Base-by-base conservation (phyloP, 2,329 filamentous ascomycete genomes). In the Ophiocordyceps robertsii region DNA sequence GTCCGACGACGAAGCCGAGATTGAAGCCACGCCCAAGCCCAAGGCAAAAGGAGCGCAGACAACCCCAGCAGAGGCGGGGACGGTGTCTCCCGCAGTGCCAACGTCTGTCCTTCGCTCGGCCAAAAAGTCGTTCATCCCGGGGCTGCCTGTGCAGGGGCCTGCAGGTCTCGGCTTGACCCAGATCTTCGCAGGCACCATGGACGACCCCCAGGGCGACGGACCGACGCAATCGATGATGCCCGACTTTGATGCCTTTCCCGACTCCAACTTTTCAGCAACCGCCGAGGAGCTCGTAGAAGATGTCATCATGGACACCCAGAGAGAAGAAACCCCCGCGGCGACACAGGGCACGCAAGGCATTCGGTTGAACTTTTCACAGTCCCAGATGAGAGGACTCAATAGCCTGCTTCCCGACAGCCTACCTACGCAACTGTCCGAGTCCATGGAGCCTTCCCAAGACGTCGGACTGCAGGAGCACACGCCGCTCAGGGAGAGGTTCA, bases 151-250 rank as follows among this genome's bases (percentile, higher is more conserved):
- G 4, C 61, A 69, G 19, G 73, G 70, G 0, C 69, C 76, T 19
- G 77, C 76, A 31, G 78, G 77, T 3, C 64, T 94, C 36, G 84
- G 86, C 10, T 70, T 95, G 37, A 93, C 87, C 0, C 89, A 95
- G 53, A 90, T 92, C 47, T 95, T 95, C 56, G 84, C 84, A 6
- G 86, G 86, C 12, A 95, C 88, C 1, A 83, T 95, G 77, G 87
- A 84, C 39, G 78, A 68, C 57, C 51, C 52, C 50, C 43, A 51
- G 16, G 44, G 43, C 29, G 44, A 47, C n/a, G 58, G 52, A 9
- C 60, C 60, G 31, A 64, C 60, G 1, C 60, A 71, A 16, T 70
- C 69, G 7, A 61, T 67, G 45, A 73, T 78, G 57, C 77, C 81
- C 4, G 72, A 71, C 33, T 68, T 80, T 29, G 68, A 73, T 31